phyloP scores from a whole-genome alignment of 2,329 filamentous ascomycete genomes.

The Phaeosphaeriaceae sp. region DNA sequence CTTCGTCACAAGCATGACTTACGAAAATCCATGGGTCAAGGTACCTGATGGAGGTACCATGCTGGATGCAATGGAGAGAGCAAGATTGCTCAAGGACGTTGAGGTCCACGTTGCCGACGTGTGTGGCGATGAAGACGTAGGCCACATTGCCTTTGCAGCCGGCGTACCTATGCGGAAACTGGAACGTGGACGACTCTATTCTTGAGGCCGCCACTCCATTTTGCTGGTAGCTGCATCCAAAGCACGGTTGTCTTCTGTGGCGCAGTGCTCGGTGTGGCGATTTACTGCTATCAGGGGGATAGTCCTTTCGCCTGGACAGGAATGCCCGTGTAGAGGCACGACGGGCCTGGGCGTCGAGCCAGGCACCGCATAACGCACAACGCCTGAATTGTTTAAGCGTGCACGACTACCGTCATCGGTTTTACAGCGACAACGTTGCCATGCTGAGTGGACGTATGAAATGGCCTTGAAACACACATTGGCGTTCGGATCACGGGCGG shows the following conservation, averaged over 20 bases:
- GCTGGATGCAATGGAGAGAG: conserved; percentile 43
- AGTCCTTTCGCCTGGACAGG: neutral
- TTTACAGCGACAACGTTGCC: neutral
- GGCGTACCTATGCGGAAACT: conserved; percentile 35
- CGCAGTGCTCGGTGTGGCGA: neutral
- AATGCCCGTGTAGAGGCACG: no score
- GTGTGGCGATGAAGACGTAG: conserved; percentile 31
- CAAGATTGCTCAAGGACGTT: conserved; percentile 41
- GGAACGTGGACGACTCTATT: conserved; percentile 36
- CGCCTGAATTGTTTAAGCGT: conserved; percentile 3
- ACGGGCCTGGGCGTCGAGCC: no score
- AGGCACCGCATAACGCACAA: neutral
- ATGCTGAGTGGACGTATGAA: neutral
- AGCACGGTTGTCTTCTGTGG: neutral
- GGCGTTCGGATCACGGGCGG: neutral
- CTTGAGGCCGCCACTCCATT: conserved; percentile 8
- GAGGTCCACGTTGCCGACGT: conserved; percentile 43
- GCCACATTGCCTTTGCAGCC: conserved; percentile 47
- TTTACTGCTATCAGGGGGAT: neutral
- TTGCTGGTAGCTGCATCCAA: neutral
- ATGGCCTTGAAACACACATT: conserved; percentile 6
- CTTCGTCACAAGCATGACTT: conserved; percentile 47
- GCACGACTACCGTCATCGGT: neutral
- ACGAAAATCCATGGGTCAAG: conserved; percentile 42
- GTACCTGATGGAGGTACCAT: conserved; percentile 38